These are phyloP conservation scores for Ceratocystis variospora DNA, from an alignment of 2,329 filamentous ascomycete genomes.

Conservation along the genomic window DNA sequence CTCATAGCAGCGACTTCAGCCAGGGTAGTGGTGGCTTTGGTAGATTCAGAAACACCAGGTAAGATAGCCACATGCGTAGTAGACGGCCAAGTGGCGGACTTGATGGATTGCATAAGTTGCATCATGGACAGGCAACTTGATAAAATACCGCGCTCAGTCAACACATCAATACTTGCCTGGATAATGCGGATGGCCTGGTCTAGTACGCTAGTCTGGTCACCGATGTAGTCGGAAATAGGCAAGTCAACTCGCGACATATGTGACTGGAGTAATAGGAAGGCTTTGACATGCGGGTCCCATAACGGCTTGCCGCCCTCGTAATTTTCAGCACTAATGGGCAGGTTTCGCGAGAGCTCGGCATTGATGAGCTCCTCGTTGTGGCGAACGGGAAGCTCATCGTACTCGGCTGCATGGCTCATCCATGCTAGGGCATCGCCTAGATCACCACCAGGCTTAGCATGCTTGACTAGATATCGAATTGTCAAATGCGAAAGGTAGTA, in stretches of 20 bases:
- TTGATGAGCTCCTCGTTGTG: conserved; percentile 99
- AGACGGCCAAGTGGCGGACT: conserved; percentile 79
- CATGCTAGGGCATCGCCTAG: conserved; percentile 77
- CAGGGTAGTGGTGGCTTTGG: conserved; percentile 31
- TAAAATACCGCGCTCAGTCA: conserved; percentile 75
- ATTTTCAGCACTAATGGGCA: conserved; percentile 47
- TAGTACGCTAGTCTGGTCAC: conserved; percentile 76
- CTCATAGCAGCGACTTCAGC: conserved; percentile 31
- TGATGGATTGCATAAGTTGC: conserved; percentile 75
- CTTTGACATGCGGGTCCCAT: conserved; percentile 98
- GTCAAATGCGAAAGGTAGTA: conserved; percentile 96
- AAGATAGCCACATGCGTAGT: conserved; percentile 69
- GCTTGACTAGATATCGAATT: conserved; percentile 66
- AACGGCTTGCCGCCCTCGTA: conserved; percentile 60
- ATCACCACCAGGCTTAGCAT: conserved; percentile 59
- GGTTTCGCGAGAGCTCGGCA: conserved; percentile 66
- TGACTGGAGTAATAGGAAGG: conserved; percentile 84
- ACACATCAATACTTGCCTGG: conserved; percentile 84
- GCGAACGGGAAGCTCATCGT: conserved; percentile 91
- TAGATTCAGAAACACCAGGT: conserved; percentile 46
- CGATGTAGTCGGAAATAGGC: conserved; percentile 93
- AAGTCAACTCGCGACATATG: conserved; percentile 88
- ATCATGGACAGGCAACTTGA: conserved; percentile 73
- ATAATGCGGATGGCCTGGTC: conserved; percentile 96
- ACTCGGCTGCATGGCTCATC: conserved; percentile 90